These are phyloP conservation scores for Ceratocystis harringtonii DNA, from an alignment of 2,329 filamentous ascomycete species.

Conservation along the genomic window DNA sequence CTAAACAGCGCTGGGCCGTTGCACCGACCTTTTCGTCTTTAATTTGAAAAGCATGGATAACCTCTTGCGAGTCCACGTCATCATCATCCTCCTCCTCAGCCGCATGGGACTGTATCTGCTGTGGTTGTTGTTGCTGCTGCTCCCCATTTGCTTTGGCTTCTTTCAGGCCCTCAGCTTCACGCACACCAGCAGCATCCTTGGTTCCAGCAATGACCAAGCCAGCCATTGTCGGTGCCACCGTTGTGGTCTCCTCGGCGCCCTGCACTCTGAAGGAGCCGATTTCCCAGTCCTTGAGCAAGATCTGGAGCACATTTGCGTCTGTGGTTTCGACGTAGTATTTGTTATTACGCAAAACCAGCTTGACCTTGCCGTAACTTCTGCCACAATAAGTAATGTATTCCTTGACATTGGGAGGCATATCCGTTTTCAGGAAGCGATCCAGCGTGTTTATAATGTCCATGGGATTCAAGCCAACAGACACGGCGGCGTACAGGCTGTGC, in stretches of 20 bases:
- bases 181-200: slow-evolving; percentile 76
- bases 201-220: slow-evolving; percentile 87
- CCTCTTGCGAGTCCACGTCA: slow-evolving; percentile 72
- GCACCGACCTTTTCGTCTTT: slow-evolving; percentile 65
- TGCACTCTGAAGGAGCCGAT: slow-evolving; percentile 71
- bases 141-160: slow-evolving; percentile 6
- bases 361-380: slow-evolving; percentile 86
- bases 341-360: slow-evolving; percentile 86
- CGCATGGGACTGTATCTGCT: neutral
- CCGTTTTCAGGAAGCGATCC: slow-evolving; percentile 77
- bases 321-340: slow-evolving; percentile 88
- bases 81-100: slow-evolving; percentile 57
- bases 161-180: slow-evolving; percentile 44
- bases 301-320: slow-evolving; percentile 73
- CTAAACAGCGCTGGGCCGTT: slow-evolving; percentile 79
- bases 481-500: slow-evolving; percentile 87
- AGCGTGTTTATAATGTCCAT: slow-evolving; percentile 81
- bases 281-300: slow-evolving; percentile 66
- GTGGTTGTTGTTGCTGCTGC: neutral
- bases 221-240: slow-evolving; percentile 71
- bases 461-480: slow-evolving; percentile 82
- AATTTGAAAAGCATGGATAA: slow-evolving; percentile 89
- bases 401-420: slow-evolving; percentile 65
- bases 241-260: slow-evolving; percentile 53
- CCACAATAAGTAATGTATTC: slow-evolving; percentile 68